phyloP scores from a whole-genome alignment of 345 rosid genomes.

The Ailanthus altissimus region DNA sequence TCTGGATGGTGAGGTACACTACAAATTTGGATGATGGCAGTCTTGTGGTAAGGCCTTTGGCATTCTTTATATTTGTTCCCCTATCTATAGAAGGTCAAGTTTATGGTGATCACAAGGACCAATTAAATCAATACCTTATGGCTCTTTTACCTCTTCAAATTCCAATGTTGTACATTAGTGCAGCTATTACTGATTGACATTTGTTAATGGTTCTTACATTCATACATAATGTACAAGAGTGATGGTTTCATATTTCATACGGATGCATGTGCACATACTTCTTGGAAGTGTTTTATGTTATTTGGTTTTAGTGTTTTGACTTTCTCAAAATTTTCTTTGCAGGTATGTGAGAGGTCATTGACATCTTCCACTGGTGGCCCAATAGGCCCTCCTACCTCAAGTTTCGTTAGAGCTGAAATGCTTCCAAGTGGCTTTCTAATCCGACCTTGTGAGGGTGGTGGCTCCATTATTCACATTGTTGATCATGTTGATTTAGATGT shows the following conservation, averaged over 20 bases:
- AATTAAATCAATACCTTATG: not conserved
- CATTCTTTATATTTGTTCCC: not conserved
- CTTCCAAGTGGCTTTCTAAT: constrained; percentile 89
- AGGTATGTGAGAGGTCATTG: constrained; percentile 95
- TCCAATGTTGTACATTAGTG: not conserved
- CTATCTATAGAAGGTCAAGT: not conserved
- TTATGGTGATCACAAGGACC: not conserved
- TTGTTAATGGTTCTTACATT: not conserved
- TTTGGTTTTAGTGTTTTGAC: not conserved
- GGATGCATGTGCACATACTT: not conserved
- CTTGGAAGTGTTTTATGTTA: not conserved
- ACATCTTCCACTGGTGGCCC: constrained; percentile 83
- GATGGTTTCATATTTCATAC: not conserved
- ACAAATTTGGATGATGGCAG: constrained; percentile 93
- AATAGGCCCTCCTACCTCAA: constrained; percentile 68
- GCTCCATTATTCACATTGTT: constrained; percentile 90
- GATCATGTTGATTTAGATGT: constrained; percentile 97
- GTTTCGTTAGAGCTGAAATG: constrained; percentile 87
- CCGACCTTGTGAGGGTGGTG: constrained; percentile 96
- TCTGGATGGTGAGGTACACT: constrained; percentile 89
- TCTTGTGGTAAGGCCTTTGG: constrained; percentile 57
- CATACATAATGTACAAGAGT: not conserved
- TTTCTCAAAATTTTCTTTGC: constrained; percentile 23
- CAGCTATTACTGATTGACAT: not conserved
- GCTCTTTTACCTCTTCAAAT: not conserved